Evolutionary conservation across 2,329 filamentous ascomycete genomes (phyloP).

Genomic region (Colletotrichum spaethianum): DNA sequence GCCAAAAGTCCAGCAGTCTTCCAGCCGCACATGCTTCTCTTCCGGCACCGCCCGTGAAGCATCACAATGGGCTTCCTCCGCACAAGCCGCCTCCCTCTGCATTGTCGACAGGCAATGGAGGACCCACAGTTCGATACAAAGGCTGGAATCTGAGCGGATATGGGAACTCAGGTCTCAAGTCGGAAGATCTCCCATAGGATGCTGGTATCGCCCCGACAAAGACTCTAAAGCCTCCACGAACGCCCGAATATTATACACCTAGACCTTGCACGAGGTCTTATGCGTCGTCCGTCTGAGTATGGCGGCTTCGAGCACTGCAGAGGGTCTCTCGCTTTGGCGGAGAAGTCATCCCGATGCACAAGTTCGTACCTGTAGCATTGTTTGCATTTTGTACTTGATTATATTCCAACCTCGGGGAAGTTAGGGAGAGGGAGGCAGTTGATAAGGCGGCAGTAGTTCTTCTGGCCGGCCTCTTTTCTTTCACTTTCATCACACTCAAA

Average conservation of each 20-base stretch:
- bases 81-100: constrained; percentile 51
- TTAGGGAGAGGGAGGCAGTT: background rate
- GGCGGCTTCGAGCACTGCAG: constrained; percentile 15
- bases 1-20: constrained; percentile 45
- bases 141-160: constrained; percentile 58
- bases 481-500: background rate
- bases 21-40: constrained; percentile 56
- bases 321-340: constrained; percentile 35
- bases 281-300: constrained; percentile 29
- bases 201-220: constrained; percentile 19
- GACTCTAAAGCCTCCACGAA: background rate
- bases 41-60: constrained; percentile 49
- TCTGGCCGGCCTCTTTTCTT: constrained; percentile 8
- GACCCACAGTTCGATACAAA: constrained; percentile 51
- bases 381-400: constrained; percentile 29
- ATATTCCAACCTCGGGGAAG: background rate
- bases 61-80: constrained; percentile 49
- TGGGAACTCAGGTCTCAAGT: constrained; percentile 56
- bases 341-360: constrained; percentile 37
- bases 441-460: constrained; percentile 22
- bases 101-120: constrained; percentile 43
- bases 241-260: background rate
- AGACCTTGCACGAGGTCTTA: background rate
- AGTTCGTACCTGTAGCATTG: constrained; percentile 4
- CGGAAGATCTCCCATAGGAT: constrained; percentile 49